phyloP scores from a whole-genome alignment of 345 rosid genomes.

The Heritiera fomes region DNA sequence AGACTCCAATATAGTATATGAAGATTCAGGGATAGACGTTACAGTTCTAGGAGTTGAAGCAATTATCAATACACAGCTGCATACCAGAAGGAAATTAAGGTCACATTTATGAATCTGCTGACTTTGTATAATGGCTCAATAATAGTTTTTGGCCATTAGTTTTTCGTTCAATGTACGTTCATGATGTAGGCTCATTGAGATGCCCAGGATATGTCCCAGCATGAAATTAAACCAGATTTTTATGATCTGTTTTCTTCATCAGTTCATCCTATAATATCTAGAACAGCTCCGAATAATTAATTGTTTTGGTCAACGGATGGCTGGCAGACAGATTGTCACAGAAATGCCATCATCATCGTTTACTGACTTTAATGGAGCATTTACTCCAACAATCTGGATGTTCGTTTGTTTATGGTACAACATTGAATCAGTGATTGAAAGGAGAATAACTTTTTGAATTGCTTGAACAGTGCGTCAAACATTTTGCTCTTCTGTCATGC shows the following conservation, averaged over 20 bases:
- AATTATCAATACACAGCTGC: neutral
- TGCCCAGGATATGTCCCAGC: neutral
- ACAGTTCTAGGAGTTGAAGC: neutral
- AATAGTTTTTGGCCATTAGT: neutral
- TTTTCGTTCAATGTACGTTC: neutral
- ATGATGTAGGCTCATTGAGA: neutral
- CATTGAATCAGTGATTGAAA: neutral
- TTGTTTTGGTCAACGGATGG: neutral
- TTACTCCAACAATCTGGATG: neutral
- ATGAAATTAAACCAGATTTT: neutral
- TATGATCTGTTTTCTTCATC: neutral
- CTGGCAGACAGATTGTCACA: neutral
- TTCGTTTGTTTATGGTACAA: neutral
- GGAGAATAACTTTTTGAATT: neutral
- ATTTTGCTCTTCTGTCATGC: neutral
- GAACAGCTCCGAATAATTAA: constrained; percentile 11
- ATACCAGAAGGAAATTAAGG: neutral
- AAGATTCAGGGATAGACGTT: neutral
- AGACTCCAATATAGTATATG: neutral
- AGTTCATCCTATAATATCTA: constrained; percentile 4
- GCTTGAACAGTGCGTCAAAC: neutral
- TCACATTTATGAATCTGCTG: neutral
- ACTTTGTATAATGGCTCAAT: neutral
- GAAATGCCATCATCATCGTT: neutral
- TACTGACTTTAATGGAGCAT: neutral